Percentiles rank a stretch among this genome's conserved stretches.
Conservation (phyloP, 1,284 basidiomycete genomes). For the Fomitopsis schrenkii region DNA sequence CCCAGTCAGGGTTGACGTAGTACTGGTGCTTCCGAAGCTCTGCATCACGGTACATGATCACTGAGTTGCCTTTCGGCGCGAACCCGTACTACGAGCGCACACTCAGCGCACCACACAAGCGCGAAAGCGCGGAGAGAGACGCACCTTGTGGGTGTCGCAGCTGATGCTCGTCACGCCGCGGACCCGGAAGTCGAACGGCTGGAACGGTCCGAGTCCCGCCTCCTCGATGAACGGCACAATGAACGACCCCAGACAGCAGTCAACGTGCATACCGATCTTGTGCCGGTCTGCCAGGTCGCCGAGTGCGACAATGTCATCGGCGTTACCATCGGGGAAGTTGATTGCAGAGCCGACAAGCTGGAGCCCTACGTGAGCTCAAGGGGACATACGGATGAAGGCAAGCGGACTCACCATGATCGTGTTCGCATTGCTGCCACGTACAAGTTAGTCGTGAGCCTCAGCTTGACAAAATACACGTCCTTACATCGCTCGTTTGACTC, state of each 20-base stretch:
- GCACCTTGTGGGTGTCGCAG: slow-evolving; percentile 89
- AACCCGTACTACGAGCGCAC: slow-evolving; percentile 63
- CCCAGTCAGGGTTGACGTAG: slow-evolving; percentile 79
- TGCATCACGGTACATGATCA: slow-evolving; percentile 85
- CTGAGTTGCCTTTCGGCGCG: slow-evolving; percentile 89
- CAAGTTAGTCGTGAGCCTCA: slow-evolving; percentile 1
- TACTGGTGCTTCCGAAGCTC: slow-evolving; percentile 80
- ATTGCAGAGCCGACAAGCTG: slow-evolving; percentile 88
- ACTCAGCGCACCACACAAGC: background rate
- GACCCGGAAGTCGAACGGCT: slow-evolving; percentile 83
- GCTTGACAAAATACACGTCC: slow-evolving; percentile 25
- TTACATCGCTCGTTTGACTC: slow-evolving; percentile 83
- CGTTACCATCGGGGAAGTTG: slow-evolving; percentile 90
- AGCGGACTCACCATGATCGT: slow-evolving; percentile 64
- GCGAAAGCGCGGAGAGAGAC: background rate
- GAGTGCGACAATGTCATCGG: slow-evolving; percentile 86
- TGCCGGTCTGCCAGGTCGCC: slow-evolving; percentile 72
- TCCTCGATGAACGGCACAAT: slow-evolving; percentile 86
- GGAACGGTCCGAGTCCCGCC: slow-evolving; percentile 34
- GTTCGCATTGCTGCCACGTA: slow-evolving; percentile 59
- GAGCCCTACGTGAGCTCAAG: slow-evolving; percentile 9
- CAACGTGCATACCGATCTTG: slow-evolving; percentile 88
- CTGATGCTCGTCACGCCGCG: slow-evolving; percentile 87
- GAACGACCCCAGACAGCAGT: slow-evolving; percentile 91
- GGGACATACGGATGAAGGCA: background rate